Percentiles rank a stretch among this genome's conserved stretches.
Conservation (phyloP, 169 alveolate species). For the Plasmodium gallinaceum region DNA sequence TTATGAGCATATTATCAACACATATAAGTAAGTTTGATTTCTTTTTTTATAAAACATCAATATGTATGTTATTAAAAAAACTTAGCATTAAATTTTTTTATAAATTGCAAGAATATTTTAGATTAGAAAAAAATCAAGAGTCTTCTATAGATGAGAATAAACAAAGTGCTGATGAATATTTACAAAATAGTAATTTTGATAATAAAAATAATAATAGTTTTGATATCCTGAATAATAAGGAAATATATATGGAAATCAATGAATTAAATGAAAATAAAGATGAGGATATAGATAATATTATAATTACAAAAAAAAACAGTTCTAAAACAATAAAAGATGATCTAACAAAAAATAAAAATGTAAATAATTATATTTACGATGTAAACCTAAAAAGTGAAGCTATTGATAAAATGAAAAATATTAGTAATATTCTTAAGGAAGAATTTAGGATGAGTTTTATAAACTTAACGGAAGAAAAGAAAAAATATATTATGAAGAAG, state of each 20-base stretch:
- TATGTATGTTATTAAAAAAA: conserved; percentile 55
- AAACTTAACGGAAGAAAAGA: conserved; percentile 13
- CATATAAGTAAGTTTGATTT: conserved; percentile 66
- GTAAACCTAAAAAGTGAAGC: too few species aligned
- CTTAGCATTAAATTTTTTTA: conserved; percentile 35
- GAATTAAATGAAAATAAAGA: background rate
- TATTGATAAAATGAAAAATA: too few species aligned
- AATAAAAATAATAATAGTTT: background rate
- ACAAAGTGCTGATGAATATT: background rate
- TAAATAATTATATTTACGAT: too few species aligned
- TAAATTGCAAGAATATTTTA: conserved; percentile 36
- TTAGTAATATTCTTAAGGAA: conserved; percentile 3
- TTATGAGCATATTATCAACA: conserved; percentile 66
- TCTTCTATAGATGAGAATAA: background rate
- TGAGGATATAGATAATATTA: background rate
- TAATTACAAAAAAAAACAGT: background rate
- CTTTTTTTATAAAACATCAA: conserved; percentile 70
- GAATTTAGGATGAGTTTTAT: conserved; percentile 9
- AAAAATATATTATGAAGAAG: background rate
- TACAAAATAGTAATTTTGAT: background rate
- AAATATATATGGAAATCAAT: background rate
- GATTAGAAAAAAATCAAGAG: conserved; percentile 25
- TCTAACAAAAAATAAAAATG: background rate
- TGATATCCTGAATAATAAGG: background rate
- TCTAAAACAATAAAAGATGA: background rate